Evolutionary conservation across 306 rosid species (phyloP), one percentile per base, ranked within the genome.

Genomic region (Phaseolus lunatus): DNA sequence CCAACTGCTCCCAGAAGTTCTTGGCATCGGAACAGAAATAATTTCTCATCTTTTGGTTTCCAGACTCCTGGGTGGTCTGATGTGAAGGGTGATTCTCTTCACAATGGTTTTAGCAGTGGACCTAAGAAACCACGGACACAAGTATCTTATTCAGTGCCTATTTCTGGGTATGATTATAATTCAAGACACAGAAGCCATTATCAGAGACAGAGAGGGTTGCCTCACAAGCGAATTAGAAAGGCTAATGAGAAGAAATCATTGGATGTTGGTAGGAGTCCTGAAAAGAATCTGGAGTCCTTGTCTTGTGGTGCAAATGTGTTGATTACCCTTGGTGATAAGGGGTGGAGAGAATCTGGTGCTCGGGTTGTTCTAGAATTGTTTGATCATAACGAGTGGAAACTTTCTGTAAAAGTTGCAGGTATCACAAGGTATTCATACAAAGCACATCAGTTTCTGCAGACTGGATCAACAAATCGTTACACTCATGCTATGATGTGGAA

Each of bases 401-500:
- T 92, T 74, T 88, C 92, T 53, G 91, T 92, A 35, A 92, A 89
- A 77, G 41, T 89, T 53, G 83, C 86, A 15, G 97, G 93, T 35
- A 65, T 72, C 66, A 86, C 89, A 5, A 88, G 84, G 84, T 88
- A 84, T 85, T 84, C 91, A 8, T 85, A 89, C 88, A 92, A 92
- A 81, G 94, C 97, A 24, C 95, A 88, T 87, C 97, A 92, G 45
- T 87, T 92, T 89, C 79, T 92, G 87, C 97, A 89, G 91, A 87
- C 97, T 66, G 97, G 97, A 70, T 86, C 95, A 67, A 88, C 93
- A 74, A 92, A 92, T 82, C 97, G 97, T 48, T 92, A 83, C 53
- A 89, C 97, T 4, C 97, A 92, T 92, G 97, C 91, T 56, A 92
- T 92, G 97, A 88, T 92, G 93, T 92, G 97, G 97, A 92, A 89